phyloP scores from a whole-genome alignment of 768 basidiomycete species.

The Leccinum subtestaceum region DNA sequence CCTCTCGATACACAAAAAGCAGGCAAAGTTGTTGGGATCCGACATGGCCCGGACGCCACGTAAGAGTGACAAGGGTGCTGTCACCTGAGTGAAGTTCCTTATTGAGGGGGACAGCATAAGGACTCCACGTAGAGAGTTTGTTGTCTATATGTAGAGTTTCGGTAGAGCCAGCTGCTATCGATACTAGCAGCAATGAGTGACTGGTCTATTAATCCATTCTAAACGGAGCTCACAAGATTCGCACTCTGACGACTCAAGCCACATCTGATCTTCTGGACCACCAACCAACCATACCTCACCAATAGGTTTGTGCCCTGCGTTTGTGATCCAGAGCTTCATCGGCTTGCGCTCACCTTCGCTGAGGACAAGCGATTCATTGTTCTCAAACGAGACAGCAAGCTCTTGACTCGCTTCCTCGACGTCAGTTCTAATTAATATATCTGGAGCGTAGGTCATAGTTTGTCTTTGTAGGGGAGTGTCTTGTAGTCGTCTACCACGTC shows the following conservation, averaged over 20 bases:
- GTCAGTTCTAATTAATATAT: slow-evolving; percentile 56
- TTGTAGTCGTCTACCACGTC: slow-evolving; percentile 74
- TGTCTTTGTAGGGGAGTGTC: slow-evolving; percentile 70
- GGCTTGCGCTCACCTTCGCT: slow-evolving; percentile 66
- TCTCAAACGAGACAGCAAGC: slow-evolving; percentile 54
- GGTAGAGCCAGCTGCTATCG: slow-evolving; percentile 13
- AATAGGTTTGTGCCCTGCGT: slow-evolving; percentile 59
- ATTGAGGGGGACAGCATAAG: slow-evolving; percentile 45
- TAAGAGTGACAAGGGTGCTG: slow-evolving; percentile 48
- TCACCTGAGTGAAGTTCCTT: slow-evolving; percentile 45
- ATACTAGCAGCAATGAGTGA: slow-evolving; percentile 15
- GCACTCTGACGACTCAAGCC: slow-evolving; percentile 38
- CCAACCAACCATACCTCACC: slow-evolving; percentile 70
- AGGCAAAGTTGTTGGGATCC: slow-evolving; percentile 54
- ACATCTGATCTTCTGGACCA: slow-evolving; percentile 61
- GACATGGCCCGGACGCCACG: slow-evolving; percentile 48
- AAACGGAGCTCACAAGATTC: slow-evolving; percentile 15
- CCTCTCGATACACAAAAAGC: slow-evolving; percentile 68
- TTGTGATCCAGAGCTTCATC: slow-evolving; percentile 58
- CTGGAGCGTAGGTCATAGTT: slow-evolving; percentile 66
- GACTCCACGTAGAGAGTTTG: slow-evolving; percentile 45
- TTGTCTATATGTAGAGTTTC: slow-evolving; percentile 52
- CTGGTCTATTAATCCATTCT: not conserved
- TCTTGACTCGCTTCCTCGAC: slow-evolving; percentile 67
- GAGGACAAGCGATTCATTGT: slow-evolving; percentile 50